Conservation (phyloP, 495 filamentous ascomycete genomes). For the Evansstolkia leycettana region DNA sequence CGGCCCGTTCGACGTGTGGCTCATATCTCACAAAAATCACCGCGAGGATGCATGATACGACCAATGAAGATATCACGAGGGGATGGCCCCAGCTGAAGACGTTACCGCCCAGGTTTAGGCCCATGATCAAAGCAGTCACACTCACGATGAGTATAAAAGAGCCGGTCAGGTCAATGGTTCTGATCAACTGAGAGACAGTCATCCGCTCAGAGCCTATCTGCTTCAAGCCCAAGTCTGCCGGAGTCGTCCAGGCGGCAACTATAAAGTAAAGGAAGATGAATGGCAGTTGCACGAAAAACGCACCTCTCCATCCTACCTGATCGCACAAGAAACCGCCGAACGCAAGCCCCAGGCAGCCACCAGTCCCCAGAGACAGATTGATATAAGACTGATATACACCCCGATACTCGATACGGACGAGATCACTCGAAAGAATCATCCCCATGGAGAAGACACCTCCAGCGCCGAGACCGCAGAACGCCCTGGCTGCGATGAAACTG, state of each 20-base stretch:
- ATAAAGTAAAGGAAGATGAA: slow-evolving; percentile 47
- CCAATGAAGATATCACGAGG: slow-evolving; percentile 50
- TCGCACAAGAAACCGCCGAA: slow-evolving; percentile 67
- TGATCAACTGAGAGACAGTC: slow-evolving; percentile 44
- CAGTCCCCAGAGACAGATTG: slow-evolving; percentile 54
- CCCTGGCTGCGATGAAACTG: slow-evolving; percentile 60
- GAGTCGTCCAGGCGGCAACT: slow-evolving; percentile 44
- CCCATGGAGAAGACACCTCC: slow-evolving; percentile 63
- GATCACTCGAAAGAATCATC: slow-evolving; percentile 60
- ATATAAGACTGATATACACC: slow-evolving; percentile 67
- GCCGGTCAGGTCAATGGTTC: slow-evolving; percentile 55
- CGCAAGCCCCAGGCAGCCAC: slow-evolving; percentile 54
- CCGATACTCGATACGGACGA: slow-evolving; percentile 64
- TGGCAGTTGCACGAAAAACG: slow-evolving; percentile 57
- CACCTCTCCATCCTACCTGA: slow-evolving; percentile 61
- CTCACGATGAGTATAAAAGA: slow-evolving; percentile 50
- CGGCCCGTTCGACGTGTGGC: slow-evolving; percentile 44
- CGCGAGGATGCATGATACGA: slow-evolving; percentile 41
- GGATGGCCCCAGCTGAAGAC: slow-evolving; percentile 62
- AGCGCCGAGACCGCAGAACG: slow-evolving; percentile 62
- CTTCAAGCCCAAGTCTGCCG: slow-evolving; percentile 44
- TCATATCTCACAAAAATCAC: slow-evolving; percentile 52
- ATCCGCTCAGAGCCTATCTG: slow-evolving; percentile 29
- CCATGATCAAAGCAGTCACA: slow-evolving; percentile 58
- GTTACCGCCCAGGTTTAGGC: slow-evolving; percentile 69